Evolutionary conservation across 1,139 yeast genomes (phyloP), one percentile per base, ranked within the genome.

Genomic region (Pichia cactophila): DNA sequence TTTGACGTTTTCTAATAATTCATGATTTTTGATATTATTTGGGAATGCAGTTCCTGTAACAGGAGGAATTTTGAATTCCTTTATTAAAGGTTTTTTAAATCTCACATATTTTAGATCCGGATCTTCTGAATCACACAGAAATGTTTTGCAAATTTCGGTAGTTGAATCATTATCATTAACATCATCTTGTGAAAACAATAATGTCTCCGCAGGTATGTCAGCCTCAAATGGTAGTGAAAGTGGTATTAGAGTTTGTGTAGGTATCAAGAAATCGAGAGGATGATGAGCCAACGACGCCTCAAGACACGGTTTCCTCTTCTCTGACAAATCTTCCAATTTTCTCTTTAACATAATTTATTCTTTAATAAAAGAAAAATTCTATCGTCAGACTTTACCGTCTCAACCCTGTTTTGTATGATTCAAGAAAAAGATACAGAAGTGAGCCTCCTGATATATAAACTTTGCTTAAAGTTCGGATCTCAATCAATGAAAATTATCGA

Each of bases 201-300:
- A 36, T 16, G 48, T 38, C 40, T 49, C 52, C 28, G 46, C 47
- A 2, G 55, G 52, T 26, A 59, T 43, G 23, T 47, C 45, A 10
- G 58, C 41, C n/a, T 51, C 54, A 44, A 54, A 56, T 3, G 68
- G 67, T 2, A 56, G 50, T 2, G 60, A 48, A 35, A 62, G 52
- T 5, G 64, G 57, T 3, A 57, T 51, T 11, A 58, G 50, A 41
- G 60, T 61, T 46, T 69, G 72, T 2, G 61, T 62, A 3, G 75
- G 75, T 3, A 69, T 56, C 10, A 70, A 53, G 42, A 60, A 68
- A 26, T 63, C 59, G 46, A 70, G 47, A 0, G 73, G 72, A 29
- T 67, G 66, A 23, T 26, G 40, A 8, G 50, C 45, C 36, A 55
- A 33, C 5, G 52, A 42, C 4, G 50, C 40, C 11, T 41, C 36